These are phyloP conservation scores for Yamadazyma ubonensis DNA, from an alignment of 805 yeast genomes.

Conservation along the genomic window DNA sequence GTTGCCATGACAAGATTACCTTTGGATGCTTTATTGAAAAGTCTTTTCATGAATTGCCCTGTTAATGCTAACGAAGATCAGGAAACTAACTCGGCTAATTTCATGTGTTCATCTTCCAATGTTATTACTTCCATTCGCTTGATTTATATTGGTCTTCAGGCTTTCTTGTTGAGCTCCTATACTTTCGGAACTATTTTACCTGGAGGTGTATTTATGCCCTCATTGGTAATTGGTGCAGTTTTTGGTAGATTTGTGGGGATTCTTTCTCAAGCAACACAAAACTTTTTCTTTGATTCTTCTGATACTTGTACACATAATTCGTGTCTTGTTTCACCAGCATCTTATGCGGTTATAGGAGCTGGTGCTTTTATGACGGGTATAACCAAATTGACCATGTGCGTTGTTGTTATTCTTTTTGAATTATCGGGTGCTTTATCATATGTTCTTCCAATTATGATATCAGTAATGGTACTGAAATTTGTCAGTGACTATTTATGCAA, in stretches of 20 bases:
- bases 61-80: slow-evolving; percentile 8
- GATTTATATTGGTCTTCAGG: slow-evolving; percentile 44
- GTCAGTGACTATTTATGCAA: slow-evolving; percentile 61
- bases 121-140: slow-evolving; percentile 26
- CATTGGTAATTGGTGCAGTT: slow-evolving; percentile 60
- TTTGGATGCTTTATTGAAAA: slow-evolving; percentile 54
- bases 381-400: slow-evolving; percentile 75
- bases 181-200: slow-evolving; percentile 70
- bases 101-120: slow-evolving; percentile 37
- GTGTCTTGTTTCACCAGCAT: slow-evolving; percentile 76
- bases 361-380: slow-evolving; percentile 80
- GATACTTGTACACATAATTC: slow-evolving; percentile 44
- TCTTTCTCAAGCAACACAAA: slow-evolving; percentile 49
- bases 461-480: slow-evolving; percentile 73
- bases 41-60: slow-evolving; percentile 67
- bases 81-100: slow-evolving; percentile 24
- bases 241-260: slow-evolving; percentile 58
- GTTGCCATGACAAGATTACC: slow-evolving; percentile 53
- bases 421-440: slow-evolving; percentile 83
- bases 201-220: slow-evolving; percentile 66
- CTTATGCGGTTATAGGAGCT: slow-evolving; percentile 87
- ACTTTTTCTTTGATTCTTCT: slow-evolving; percentile 27
- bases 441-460: slow-evolving; percentile 81
- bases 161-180: slow-evolving; percentile 61
- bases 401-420: slow-evolving; percentile 79